Percentiles rank a stretch among this genome's conserved stretches.
phyloP scores from a whole-genome alignment of 768 basidiomycete species.

The Leccinum barrowsii region DNA sequence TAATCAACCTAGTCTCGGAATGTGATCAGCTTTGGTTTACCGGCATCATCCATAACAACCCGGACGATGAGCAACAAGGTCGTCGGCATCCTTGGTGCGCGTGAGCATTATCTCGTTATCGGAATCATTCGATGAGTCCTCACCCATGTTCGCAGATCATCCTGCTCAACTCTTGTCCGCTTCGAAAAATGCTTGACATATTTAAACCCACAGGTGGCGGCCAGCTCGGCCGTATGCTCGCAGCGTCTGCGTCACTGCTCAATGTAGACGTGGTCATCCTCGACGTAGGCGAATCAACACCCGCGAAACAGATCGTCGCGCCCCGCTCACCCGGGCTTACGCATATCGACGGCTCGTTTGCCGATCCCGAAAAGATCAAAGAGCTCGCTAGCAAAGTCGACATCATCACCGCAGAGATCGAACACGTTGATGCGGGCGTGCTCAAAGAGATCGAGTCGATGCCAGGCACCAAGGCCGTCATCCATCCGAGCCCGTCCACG shows the following conservation, averaged over 20 bases:
- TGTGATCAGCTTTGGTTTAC: not conserved
- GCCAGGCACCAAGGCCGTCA: slow-evolving; percentile 28
- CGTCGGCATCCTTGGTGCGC: slow-evolving; percentile 30
- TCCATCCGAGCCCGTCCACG: slow-evolving; percentile 80
- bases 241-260: slow-evolving; percentile 81
- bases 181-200: slow-evolving; percentile 1
- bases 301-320: slow-evolving; percentile 85
- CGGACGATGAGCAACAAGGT: slow-evolving; percentile 23
- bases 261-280: slow-evolving; percentile 83
- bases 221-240: slow-evolving; percentile 96
- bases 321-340: slow-evolving; percentile 43
- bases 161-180: not conserved
- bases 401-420: slow-evolving; percentile 92
- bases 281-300: slow-evolving; percentile 73
- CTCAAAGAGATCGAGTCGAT: slow-evolving; percentile 46
- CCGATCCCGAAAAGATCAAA: slow-evolving; percentile 72
- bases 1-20: not conserved
- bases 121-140: not conserved
- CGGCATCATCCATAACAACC: not conserved
- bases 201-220: slow-evolving; percentile 68
- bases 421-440: slow-evolving; percentile 83
- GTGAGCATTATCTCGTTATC: slow-evolving; percentile 13
- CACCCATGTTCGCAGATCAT: slow-evolving; percentile 12
- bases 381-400: slow-evolving; percentile 79
- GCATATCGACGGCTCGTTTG: slow-evolving; percentile 89